phyloP scores from a whole-genome alignment of 208 protist genomes.

The Crithidia bombi region DNA sequence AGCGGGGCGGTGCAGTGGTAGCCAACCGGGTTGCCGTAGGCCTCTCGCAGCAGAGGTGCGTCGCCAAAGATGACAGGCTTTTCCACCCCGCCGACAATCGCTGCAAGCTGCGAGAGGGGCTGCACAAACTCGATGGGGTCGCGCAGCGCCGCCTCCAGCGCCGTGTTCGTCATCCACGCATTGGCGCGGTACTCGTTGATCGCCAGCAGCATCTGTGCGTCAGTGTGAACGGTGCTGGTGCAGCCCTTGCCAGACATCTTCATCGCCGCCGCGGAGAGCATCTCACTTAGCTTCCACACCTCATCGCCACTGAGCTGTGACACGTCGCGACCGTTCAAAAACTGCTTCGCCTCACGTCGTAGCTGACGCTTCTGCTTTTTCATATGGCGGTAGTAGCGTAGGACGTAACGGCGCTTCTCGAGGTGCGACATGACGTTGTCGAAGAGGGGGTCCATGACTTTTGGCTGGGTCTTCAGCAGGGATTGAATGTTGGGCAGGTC shows the following conservation, averaged over 20 bases:
- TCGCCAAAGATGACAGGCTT: conserved; percentile 80
- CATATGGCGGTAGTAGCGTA: conserved; percentile 53
- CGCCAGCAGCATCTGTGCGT: conserved; percentile 79
- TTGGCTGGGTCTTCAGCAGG: conserved; percentile 54
- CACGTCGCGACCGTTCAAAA: conserved; percentile 60
- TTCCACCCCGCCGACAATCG: conserved; percentile 72
- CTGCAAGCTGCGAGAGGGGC: conserved; percentile 48
- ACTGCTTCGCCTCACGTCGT: conserved; percentile 30
- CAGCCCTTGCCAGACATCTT: conserved; percentile 53
- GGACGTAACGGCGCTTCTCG: conserved; percentile 62
- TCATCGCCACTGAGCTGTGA: conserved; percentile 70
- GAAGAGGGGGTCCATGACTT: conserved; percentile 59
- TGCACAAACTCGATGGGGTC: conserved; percentile 34
- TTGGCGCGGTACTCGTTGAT: conserved; percentile 86
- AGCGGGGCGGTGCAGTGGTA: conserved; percentile 87
- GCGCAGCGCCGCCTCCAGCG: conserved; percentile 43
- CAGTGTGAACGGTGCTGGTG: conserved; percentile 72
- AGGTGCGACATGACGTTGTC: conserved; percentile 52
- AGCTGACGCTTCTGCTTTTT: conserved; percentile 42
- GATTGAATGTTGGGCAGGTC: conserved; percentile 74
- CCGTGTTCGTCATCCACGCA: conserved; percentile 85
- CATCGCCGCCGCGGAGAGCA: conserved; percentile 43
- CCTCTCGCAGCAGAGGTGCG: conserved; percentile 69
- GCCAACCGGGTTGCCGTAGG: conserved; percentile 71
- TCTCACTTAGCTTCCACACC: conserved; percentile 73